Evolutionary conservation across 2,329 filamentous ascomycete genomes (phyloP).

Genomic region (Colletotrichum kahawae): DNA sequence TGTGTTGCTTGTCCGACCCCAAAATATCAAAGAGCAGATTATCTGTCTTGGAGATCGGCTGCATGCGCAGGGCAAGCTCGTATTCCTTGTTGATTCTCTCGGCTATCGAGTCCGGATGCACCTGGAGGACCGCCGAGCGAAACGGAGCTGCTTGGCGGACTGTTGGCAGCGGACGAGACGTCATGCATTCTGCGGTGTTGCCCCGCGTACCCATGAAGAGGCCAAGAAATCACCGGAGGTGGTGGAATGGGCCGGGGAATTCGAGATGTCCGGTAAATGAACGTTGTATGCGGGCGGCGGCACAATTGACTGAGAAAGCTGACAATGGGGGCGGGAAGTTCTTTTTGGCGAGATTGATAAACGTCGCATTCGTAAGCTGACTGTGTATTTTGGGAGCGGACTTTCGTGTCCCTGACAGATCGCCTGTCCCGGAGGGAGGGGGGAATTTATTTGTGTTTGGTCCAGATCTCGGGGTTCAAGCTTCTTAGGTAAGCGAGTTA

Average conservation of each 20-base stretch:
- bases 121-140: not conserved
- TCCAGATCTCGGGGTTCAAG: not conserved
- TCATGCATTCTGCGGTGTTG: not conserved
- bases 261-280: not conserved
- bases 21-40: not conserved
- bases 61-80: not conserved
- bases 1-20: not conserved
- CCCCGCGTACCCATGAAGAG: not conserved
- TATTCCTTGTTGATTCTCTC: not conserved
- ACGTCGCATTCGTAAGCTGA: not conserved
- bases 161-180: not conserved
- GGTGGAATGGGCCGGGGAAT: not conserved
- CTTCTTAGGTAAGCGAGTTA: not conserved
- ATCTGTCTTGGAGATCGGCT: not conserved
- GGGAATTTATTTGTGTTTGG: not conserved
- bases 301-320: not conserved
- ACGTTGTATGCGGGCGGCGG: not conserved
- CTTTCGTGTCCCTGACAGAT: not conserved
- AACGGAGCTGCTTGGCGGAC: constrained; percentile 12
- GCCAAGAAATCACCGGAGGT: not conserved
- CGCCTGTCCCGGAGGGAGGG: not conserved
- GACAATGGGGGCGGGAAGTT: not conserved
- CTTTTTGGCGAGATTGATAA: not conserved
- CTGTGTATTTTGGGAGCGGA: not conserved
- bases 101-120: not conserved